Evolutionary conservation across 2,329 filamentous ascomycete species (phyloP), one percentile per base, ranked within the genome.

Genomic region (Sarocladium strictum): DNA sequence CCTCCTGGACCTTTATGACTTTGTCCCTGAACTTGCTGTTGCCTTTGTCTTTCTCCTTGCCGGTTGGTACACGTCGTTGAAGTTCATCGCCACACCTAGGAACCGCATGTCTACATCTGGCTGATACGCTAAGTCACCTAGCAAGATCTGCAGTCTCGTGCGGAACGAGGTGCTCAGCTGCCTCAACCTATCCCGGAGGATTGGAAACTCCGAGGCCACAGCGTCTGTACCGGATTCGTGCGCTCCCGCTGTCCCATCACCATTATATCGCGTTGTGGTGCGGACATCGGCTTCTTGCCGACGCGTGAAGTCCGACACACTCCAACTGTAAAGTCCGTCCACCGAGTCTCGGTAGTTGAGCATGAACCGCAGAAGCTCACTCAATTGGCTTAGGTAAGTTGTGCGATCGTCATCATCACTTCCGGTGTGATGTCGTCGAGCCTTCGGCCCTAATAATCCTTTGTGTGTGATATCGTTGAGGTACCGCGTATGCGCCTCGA

Each of bases 1-100:
- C 11, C 40, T 43, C n/a, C 11, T 49, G 3, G 9, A 4, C 23
- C 11, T 17, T 17, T 23, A 32, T 35, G 9, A 23, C 11, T 58
- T 56, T 5, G 62, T 60, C 6, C 62, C 57, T 33, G 56, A 59
- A 12, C 61, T 58, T 4, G 63, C 53, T 5, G 63, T 53, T 11
- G 35, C 53, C 69, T 75, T 78, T 56, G 79, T 72, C 71, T 85
- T 84, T 67, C 85, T 81, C 63, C 85, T 78, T 43, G 85, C 81
- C 14, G 90, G 89, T 70, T 89, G 83, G 70, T 97, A 97, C 24
- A 96, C 89, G 67, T 97, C 93, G 71, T 99, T 99, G 72, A 97
- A 99, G 72, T 97, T 99, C 90, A 99, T 97, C 38, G 94, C 89
- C 47, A 97, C 91, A 37, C 90, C 94, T 60, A 99, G 73, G 76